Evolutionary conservation across 2,329 filamentous ascomycete genomes (phyloP), one percentile per base, ranked within the genome.

Genomic region (Pestalotiopsis sp.): DNA sequence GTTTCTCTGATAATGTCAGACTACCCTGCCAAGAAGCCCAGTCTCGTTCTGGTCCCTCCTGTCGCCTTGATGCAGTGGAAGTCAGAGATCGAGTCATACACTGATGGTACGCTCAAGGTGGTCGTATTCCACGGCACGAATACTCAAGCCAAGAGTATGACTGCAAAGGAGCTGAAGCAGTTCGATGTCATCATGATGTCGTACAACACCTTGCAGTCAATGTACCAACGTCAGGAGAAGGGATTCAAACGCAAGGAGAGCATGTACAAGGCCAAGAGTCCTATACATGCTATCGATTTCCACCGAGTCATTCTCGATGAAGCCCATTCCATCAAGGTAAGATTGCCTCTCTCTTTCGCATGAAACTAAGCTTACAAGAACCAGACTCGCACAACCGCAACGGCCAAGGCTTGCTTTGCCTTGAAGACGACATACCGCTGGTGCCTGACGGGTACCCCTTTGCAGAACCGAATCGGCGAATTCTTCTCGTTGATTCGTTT

Each of bases 1-100:
- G 96, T 99, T 20, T 98, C 95, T 3, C 87, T 99, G 59, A 94
- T 99, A 80, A 98, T 98, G 96, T 98, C 95, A 0, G 95, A 98
- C 78, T 98, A 93, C 75, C 95, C 95, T 3, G 92, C 91, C 25
- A 92, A 92, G 73, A 83, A 91, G 67, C 95, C 96, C 1, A 93
- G 94, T 0, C 85, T 98, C 4, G 95, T 98, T 1, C 87, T 98
- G 41, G 94, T 97, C 0, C 95, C 95, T 0, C 95, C 95, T 0
- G 95, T 98, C 56, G 95, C 95, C 56, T 83, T 98, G 64, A 97
- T 98, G 92, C 95, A 98, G 78, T 98, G 95, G 95, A 92, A 92
- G 73, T 88, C 89, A 5, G 93, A 95, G 80, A 95, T 95, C 69
- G 87, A 89, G 38, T 88, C 90, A 14, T 89, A 98, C 80, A 98